Conservation (phyloP, 768 basidiomycete genomes). For the Termitomyces bulborhizus region DNA sequence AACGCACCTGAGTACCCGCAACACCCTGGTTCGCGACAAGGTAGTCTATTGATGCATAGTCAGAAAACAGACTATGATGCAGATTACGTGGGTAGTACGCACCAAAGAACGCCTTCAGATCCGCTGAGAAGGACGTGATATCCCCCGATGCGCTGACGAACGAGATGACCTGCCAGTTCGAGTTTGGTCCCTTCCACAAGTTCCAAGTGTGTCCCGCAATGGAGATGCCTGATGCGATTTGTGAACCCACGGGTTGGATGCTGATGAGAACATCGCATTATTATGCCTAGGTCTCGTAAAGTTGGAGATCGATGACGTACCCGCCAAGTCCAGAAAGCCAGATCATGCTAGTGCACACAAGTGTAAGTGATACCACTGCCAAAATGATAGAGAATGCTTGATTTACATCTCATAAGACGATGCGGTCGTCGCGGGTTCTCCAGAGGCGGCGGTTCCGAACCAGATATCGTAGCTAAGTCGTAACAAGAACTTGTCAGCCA, state of each 20-base stretch:
- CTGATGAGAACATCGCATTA: constrained; percentile 17
- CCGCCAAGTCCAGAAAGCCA: constrained; percentile 54
- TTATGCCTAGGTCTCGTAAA: too few relatives aligned
- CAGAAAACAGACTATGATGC: neutral
- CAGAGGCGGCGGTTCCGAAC: constrained; percentile 36
- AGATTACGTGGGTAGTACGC: constrained; percentile 10
- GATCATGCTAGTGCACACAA: constrained; percentile 38
- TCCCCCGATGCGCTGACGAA: constrained; percentile 45
- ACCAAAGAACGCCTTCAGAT: constrained; percentile 54
- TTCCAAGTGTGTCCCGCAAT: constrained; percentile 50
- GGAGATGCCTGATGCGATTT: constrained; percentile 31
- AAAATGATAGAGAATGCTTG: neutral
- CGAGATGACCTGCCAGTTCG: constrained; percentile 50
- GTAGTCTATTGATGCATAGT: constrained; percentile 27
- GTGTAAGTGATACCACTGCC: neutral
- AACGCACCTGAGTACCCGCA: constrained; percentile 35
- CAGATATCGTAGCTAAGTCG: constrained; percentile 47
- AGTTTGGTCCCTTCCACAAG: constrained; percentile 48
- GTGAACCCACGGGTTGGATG: constrained; percentile 51
- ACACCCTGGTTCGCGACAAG: constrained; percentile 41
- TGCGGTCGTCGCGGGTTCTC: constrained; percentile 37
- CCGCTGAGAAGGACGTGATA: constrained; percentile 44
- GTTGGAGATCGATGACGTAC: constrained; percentile 22
- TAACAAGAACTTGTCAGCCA: neutral
- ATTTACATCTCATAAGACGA: constrained; percentile 51